Conservation (phyloP, 2,329 filamentous ascomycete genomes). For the Nothophoma quercina region DNA sequence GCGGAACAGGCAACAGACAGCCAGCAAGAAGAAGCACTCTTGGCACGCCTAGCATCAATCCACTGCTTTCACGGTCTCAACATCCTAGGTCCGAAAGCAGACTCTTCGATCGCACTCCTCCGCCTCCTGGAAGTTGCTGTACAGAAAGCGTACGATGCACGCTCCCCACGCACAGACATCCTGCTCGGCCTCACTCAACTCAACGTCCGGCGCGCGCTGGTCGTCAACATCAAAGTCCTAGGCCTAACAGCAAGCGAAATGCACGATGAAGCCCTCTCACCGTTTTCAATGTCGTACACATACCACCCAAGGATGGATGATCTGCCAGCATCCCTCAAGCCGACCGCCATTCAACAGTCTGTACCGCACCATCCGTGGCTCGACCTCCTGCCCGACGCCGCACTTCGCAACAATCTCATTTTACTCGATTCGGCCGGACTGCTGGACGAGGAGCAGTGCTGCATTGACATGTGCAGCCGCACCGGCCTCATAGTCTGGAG, state of each 20-base stretch:
- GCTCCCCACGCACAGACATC: constrained; percentile 1
- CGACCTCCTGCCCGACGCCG: constrained; percentile 65
- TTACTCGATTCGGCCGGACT: constrained; percentile 1
- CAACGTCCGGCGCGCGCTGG: constrained; percentile 8
- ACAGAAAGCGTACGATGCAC: neutral
- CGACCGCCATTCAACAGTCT: constrained; percentile 57
- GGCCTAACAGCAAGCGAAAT: constrained; percentile 9
- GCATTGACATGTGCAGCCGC: neutral
- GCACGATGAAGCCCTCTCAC: constrained; percentile 7
- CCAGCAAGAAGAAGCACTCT: neutral
- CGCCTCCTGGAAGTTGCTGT: neutral
- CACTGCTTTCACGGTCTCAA: constrained; percentile 1
- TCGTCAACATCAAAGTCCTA: constrained; percentile 9
- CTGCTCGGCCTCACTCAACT: constrained; percentile 7
- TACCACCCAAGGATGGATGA: neutral
- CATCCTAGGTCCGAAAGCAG: constrained; percentile 4
- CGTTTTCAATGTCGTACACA: neutral
- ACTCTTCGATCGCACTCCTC: neutral
- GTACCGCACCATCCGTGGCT: constrained; percentile 63
- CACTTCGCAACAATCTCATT: constrained; percentile 60
- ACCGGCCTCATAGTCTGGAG: constrained; percentile 7
- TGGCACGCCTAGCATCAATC: neutral
- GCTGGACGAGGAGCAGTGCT: constrained; percentile 8
- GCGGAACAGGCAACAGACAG: neutral
- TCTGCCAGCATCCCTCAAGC: constrained; percentile 49